Conservation (phyloP, 495 filamentous ascomycete species). For the Tuber melanosporum region DNA sequence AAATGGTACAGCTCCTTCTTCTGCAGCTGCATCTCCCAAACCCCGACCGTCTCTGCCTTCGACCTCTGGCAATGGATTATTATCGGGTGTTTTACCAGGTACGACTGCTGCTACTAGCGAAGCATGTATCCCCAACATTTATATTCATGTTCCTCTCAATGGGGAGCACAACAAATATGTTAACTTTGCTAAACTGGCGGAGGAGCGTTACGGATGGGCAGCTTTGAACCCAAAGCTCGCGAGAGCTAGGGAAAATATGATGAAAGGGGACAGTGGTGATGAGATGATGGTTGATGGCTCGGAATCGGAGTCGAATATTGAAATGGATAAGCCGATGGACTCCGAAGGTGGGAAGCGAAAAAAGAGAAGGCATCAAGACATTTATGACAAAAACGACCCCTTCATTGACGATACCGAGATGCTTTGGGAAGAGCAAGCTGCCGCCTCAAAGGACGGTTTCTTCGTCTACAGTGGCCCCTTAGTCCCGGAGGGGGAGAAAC, state of each 20-base stretch:
- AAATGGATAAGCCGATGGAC: constrained; percentile 54
- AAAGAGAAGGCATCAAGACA: constrained; percentile 82
- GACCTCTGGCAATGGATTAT: constrained; percentile 37
- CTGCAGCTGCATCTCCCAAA: constrained; percentile 38
- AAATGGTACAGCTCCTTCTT: constrained; percentile 33
- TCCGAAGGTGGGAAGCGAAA: constrained; percentile 55
- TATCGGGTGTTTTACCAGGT: constrained; percentile 30
- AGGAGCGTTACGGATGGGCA: constrained; percentile 88
- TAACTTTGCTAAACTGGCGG: constrained; percentile 89
- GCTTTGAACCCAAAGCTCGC: constrained; percentile 86
- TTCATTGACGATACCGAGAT: constrained; percentile 97
- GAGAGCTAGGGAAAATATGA: constrained; percentile 59
- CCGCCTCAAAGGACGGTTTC: constrained; percentile 85
- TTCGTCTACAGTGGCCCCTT: constrained; percentile 83
- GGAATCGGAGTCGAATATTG: constrained; percentile 62
- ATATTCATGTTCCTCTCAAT: constrained; percentile 71
- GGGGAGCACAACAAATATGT: constrained; percentile 80
- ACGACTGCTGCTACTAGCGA: constrained; percentile 18
- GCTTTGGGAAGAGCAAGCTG: constrained; percentile 92
- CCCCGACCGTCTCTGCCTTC: constrained; percentile 31
- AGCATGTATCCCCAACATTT: constrained; percentile 63
- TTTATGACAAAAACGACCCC: constrained; percentile 92
- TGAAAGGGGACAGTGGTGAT: constrained; percentile 58
- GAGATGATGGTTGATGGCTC: constrained; percentile 64
- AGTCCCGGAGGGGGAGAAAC: constrained; percentile 79